These are phyloP conservation scores for Rosa lucieae DNA, from an alignment of 306 rosid genomes.

Conservation along the genomic window DNA sequence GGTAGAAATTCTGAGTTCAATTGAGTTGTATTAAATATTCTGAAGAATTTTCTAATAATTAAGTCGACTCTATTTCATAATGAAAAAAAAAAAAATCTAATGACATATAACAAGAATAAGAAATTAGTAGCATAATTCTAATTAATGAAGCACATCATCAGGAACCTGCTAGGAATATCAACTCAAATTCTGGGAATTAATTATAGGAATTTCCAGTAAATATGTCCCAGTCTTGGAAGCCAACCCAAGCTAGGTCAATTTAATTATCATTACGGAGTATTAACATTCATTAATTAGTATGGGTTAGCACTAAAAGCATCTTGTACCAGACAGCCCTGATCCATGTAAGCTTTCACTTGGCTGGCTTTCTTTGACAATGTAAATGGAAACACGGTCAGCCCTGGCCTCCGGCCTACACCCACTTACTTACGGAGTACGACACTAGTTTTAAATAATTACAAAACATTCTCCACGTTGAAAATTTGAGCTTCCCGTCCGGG, in stretches of 20 bases:
- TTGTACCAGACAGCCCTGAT: background rate
- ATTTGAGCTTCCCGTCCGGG: too few relatives aligned
- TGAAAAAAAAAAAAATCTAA: too few relatives aligned
- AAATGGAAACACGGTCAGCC: background rate
- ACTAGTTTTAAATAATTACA: background rate
- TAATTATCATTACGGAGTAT: background rate
- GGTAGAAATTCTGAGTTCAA: too few relatives aligned
- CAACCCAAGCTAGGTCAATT: background rate
- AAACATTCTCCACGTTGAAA: background rate
- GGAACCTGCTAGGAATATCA: background rate
- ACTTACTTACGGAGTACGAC: background rate
- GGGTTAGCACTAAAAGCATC: background rate
- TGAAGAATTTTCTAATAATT: too few relatives aligned
- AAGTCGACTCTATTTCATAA: too few relatives aligned
- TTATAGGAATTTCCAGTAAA: background rate
- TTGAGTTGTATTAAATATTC: too few relatives aligned
- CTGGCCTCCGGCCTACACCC: constrained; percentile 1
- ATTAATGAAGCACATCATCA: background rate
- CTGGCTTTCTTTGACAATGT: constrained; percentile 3
- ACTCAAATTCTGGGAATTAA: background rate
- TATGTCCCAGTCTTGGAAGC: background rate
- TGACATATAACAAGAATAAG: background rate
- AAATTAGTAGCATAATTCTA: background rate
- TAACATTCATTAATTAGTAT: too few relatives aligned
- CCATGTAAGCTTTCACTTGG: background rate